Base-by-base conservation (phyloP, 2,329 filamentous ascomycete species). In the Blastomyces parvus region DNA sequence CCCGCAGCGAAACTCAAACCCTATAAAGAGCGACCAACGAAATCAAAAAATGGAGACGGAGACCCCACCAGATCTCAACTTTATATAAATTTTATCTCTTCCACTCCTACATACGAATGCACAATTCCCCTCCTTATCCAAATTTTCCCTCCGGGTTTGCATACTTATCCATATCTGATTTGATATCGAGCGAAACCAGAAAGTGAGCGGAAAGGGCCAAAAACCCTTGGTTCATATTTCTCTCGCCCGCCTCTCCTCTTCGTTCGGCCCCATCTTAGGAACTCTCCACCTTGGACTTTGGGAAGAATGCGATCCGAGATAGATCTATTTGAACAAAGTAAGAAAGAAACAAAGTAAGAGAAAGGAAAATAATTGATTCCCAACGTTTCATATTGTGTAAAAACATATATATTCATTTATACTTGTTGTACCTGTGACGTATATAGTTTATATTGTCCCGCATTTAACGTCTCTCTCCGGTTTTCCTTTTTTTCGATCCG, bases 361-460 rank as follows among this genome's bases (percentile, higher is more conserved):
- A 42, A 13, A 13, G 38, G 40, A 17, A 42, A 19, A 14, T 42
- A 14, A 14, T 44, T 44, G 0, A 27, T 52, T 17, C 22, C 48
- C 48, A 52, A 25, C 9, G 11, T 17, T 22, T 52, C 48, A 52
- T 52, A 17, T 27, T 50, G 22, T 52, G 22, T 22, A 22, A 14
- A 52, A 52, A 44, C 48, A 52, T 52, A 36, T 55, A 55, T 55
- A n/a, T 42, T 6, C 27, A 30, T 30, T 36, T 57, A 57, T 25
- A 57, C 38, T 36, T 19, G 55, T 33, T 59, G 57, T 30, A 59
- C 42, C 46, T 59, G 42, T 59, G 57, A 59, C n/a, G n/a, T 46
- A 30, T 59, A 36, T 36, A 36, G n/a, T 36, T 36, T 36, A 36
- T 36, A 42, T 25, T 33, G 7, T 19, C 52, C 42, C 40, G 17